Evolutionary conservation across 495 filamentous ascomycete species (phyloP), one percentile per base, ranked within the genome.

Genomic region (Apiosordaria backusii): DNA sequence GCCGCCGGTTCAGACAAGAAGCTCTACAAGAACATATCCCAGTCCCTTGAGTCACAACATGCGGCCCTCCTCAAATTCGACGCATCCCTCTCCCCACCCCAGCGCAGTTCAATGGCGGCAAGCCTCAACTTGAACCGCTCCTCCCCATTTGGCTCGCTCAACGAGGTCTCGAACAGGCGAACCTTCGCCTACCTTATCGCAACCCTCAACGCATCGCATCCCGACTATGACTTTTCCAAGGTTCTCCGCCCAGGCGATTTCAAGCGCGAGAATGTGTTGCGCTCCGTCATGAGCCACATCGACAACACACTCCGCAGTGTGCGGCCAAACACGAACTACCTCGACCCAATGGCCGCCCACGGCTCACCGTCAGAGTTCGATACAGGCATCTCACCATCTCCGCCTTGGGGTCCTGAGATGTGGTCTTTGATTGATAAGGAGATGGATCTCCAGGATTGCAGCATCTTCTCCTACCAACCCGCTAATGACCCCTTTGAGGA

Each of bases 211-310:
- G 94, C 94, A 0, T 93, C 90, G 50, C 93, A 99, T 77, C 90
- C 93, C 1, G 96, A 99, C 75, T 99, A 99, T 76, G 94, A 98
- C 77, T 98, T 98, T 79, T 95, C 92, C 2, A 89, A 97, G 66
- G 87, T 93, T 60, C 82, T 97, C 65, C 88, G 92, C 27, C 93
- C 93, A 1, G 84, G 87, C 10, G 95, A 98, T 73, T 99, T 99
- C 77, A 86, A 86, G 57, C 87, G 89, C 52, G 92, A 97, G 81
- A 80, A 86, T 23, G 87, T 86, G 64, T 75, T 97, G 29, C 85
- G 88, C 67, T 80, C 81, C 13, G 89, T 97, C 54, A 96, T 96
- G 86, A 88, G 87, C 64, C 90, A 85, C 22, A 85, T 99, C 62
- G 92, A 98, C 72, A 89, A 86, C 13, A 97, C 90, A 0, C 79